Percentiles rank a stretch among this genome's conserved stretches.
Evolutionary conservation across 2,329 filamentous ascomycete species (phyloP).

Genomic region (Hypoxylon rubiginosum): DNA sequence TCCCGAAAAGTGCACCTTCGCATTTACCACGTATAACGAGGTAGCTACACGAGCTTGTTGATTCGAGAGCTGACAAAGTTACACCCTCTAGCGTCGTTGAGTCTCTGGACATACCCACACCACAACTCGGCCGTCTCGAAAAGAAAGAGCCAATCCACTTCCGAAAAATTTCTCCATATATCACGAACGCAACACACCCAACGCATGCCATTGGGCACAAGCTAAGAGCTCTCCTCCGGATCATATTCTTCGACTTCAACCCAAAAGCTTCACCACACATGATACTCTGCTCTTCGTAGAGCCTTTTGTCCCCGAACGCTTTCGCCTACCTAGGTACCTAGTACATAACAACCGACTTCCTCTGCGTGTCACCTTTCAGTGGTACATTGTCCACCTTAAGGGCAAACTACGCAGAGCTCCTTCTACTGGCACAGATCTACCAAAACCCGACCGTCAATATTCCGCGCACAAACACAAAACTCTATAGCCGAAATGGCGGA

Average conservation of each 20-base stretch:
- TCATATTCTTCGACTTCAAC: background rate
- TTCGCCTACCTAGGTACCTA: no score
- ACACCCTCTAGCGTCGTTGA: conserved; percentile 27
- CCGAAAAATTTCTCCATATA: conserved; percentile 25
- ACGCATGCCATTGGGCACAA: conserved; percentile 14
- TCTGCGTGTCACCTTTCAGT: conserved; percentile 11
- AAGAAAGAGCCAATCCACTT: conserved; percentile 27
- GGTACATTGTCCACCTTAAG: conserved; percentile 21
- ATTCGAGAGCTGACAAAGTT: conserved; percentile 25
- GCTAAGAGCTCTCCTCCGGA: conserved; percentile 6
- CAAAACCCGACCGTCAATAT: conserved; percentile 4
- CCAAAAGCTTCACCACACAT: conserved; percentile 7
- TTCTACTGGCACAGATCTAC: background rate
- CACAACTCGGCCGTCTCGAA: conserved; percentile 25
- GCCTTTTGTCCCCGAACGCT: conserved; percentile 1
- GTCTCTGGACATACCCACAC: conserved; percentile 34
- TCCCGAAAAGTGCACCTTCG: background rate
- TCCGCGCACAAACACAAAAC: conserved; percentile 56
- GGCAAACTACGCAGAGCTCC: background rate
- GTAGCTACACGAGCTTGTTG: background rate
- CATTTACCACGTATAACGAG: background rate
- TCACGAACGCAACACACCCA: conserved; percentile 22
- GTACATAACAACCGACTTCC: conserved; percentile 6
- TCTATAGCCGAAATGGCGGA: conserved; percentile 49
- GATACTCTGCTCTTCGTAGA: conserved; percentile 20